These are phyloP conservation scores for Phytopythium boreale DNA, from an alignment of 352 stramenopile species.

Conservation along the genomic window DNA sequence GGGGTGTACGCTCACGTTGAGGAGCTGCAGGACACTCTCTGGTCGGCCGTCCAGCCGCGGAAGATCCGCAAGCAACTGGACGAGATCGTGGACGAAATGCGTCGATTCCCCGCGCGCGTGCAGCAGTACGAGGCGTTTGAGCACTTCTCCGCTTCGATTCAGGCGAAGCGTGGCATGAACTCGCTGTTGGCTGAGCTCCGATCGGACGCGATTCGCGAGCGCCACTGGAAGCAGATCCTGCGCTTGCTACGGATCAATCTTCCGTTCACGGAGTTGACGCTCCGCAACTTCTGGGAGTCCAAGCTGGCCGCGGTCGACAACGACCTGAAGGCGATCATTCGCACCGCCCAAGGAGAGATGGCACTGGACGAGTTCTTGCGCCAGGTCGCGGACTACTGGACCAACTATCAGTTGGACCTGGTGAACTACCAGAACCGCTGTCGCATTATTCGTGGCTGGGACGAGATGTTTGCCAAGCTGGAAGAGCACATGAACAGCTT, in stretches of 20 bases:
- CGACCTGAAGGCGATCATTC: slow-evolving; percentile 96
- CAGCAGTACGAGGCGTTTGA: slow-evolving; percentile 98
- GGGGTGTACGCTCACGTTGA: slow-evolving; percentile 88
- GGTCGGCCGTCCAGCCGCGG: slow-evolving; percentile 92
- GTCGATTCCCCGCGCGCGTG: slow-evolving; percentile 94
- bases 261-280: slow-evolving; percentile 93
- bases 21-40: slow-evolving; percentile 93
- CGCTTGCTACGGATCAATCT: slow-evolving; percentile 91
- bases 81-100: slow-evolving; percentile 95
- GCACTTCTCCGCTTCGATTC: slow-evolving; percentile 91
- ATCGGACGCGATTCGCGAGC: slow-evolving; percentile 97
- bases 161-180: slow-evolving; percentile 93
- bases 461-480: slow-evolving; percentile 99
- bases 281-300: slow-evolving; percentile 97
- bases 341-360: slow-evolving; percentile 99
- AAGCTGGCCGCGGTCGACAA: slow-evolving; percentile 91
- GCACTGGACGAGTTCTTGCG: slow-evolving; percentile 98
- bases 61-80: slow-evolving; percentile 97
- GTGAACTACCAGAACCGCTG: slow-evolving; percentile 94
- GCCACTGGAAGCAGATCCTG: slow-evolving; percentile 99
- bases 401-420: slow-evolving; percentile 87
- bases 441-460: slow-evolving; percentile 98
- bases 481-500: slow-evolving; percentile 99
- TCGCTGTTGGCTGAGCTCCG: slow-evolving; percentile 96
- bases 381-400: slow-evolving; percentile 93